Base-by-base conservation (phyloP, 306 rosid genomes). In the Cyamopsis tetragonoloba region DNA sequence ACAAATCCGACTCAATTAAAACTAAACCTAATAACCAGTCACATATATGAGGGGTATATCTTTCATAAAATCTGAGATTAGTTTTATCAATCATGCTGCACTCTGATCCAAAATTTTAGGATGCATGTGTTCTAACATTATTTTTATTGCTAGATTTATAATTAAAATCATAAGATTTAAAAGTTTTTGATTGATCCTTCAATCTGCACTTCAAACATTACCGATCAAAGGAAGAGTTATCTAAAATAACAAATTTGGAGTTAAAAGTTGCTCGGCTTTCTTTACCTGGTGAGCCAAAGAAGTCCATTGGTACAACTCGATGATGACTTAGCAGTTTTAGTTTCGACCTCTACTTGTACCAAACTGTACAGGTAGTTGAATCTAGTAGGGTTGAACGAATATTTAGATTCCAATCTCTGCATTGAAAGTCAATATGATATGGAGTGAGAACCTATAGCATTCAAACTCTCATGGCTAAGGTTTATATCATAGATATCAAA, bases 241-340 rank as follows among this genome's bases (percentile, higher is more conserved):
- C 39, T 31, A 51, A 19, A 43, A 37, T 54, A 46, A 44, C 14
- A 63, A 22, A 63, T 28, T 18, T 44, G 34, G 35, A 51, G 62
- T 42, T n/a, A 53, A 47, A 58, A 71, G 59, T 3, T 57, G 62
- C 5, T 27, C 54, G 38, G 22, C 47, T 26, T 41, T 50, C 42
- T 34, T 75, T 80, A 90, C 99, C 99, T 95, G 53, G 99, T 95
- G 82, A 95, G 79, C 99, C 99, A 95, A 70, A 95, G 97, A 81
- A 95, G 97, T 48, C 99, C 99, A 75, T 95, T 95, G 72, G 99
- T 70, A 81, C 97, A 88, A 76, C 99, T 95, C 71, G 99, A 95
- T 65, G 97, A 85, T 62, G 82, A 82, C 77, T 90, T 95, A 12
- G 95, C 79, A 12, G 96, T 85, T 72, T 85, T 85, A 74, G 83